Conservation (phyloP, 768 basidiomycete species). For the Dioszegia crocea region DNA sequence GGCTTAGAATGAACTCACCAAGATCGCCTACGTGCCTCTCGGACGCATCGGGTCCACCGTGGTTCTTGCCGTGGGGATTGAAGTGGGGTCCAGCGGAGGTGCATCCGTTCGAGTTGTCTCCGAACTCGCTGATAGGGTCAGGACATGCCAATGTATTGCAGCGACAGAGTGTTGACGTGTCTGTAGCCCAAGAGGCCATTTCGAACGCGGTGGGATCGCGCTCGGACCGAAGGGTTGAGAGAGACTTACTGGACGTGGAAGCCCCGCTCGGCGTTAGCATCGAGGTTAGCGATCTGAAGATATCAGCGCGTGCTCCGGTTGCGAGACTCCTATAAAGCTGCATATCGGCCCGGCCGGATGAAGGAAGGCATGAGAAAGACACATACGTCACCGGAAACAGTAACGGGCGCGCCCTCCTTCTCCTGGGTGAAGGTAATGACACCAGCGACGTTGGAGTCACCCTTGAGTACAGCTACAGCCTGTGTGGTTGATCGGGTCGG, state of each 20-base stretch:
- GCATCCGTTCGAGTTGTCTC: slow-evolving; percentile 59
- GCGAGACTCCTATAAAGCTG: too few species aligned
- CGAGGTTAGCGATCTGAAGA: slow-evolving; percentile 57
- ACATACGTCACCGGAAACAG: slow-evolving; percentile 57
- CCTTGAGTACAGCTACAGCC: slow-evolving; percentile 63
- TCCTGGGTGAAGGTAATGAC: slow-evolving; percentile 65
- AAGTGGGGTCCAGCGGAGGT: slow-evolving; percentile 68
- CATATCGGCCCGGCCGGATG: background rate
- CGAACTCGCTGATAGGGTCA: slow-evolving; percentile 52
- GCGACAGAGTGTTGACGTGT: too few species aligned
- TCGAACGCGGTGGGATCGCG: too few species aligned
- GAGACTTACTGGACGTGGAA: slow-evolving; percentile 75
- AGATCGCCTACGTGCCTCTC: slow-evolving; percentile 62
- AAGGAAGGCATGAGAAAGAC: background rate
- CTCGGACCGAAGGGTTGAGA: too few species aligned
- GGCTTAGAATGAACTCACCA: slow-evolving; percentile 50
- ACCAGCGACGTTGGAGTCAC: slow-evolving; percentile 61
- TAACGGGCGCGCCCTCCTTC: slow-evolving; percentile 56
- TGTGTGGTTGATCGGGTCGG: slow-evolving; percentile 28
- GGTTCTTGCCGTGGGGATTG: slow-evolving; percentile 65
- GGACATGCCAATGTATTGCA: slow-evolving; percentile 1
- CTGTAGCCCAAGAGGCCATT: too few species aligned
- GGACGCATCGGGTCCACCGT: slow-evolving; percentile 58
- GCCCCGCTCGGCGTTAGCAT: slow-evolving; percentile 60
- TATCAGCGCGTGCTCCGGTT: background rate